phyloP scores from a whole-genome alignment of 352 stramenopile species.

The Saprolegnia parasitica region DNA sequence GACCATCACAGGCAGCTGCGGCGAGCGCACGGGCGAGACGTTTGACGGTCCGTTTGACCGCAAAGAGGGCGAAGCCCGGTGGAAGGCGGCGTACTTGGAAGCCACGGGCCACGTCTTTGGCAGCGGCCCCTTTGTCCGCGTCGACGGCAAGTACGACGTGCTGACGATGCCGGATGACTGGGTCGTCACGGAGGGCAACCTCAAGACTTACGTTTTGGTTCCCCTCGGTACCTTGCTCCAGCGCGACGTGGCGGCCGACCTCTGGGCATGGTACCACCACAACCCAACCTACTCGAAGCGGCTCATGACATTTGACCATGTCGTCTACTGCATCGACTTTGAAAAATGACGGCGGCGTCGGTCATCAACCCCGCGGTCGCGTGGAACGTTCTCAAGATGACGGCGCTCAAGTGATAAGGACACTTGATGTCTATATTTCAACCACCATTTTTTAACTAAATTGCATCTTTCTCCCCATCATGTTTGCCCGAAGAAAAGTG shows the following conservation, averaged over 20 bases:
- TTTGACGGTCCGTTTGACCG: neutral
- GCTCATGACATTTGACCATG: neutral
- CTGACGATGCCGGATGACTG: neutral
- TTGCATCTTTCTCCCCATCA: no score
- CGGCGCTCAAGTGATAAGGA: no score
- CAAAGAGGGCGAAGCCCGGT: neutral
- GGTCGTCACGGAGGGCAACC: neutral
- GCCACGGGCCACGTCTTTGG: neutral
- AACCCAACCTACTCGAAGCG: neutral
- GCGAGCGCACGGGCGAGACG: neutral
- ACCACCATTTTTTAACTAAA: no score
- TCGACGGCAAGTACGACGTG: conserved; percentile 1
- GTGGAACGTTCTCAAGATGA: no score
- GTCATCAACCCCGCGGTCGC: neutral
- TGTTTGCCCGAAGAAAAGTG: neutral
- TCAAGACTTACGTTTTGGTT: neutral
- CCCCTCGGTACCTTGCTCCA: neutral
- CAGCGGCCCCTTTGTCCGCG: neutral
- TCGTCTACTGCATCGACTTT: neutral
- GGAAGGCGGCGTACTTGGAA: neutral
- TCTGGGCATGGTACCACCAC: neutral
- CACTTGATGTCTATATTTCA: no score
- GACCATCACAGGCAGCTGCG: neutral
- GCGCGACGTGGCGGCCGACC: neutral
- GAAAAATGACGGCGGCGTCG: neutral